Base-by-base conservation (phyloP, 768 basidiomycete genomes). In the Chlorophyllum brunneum region DNA sequence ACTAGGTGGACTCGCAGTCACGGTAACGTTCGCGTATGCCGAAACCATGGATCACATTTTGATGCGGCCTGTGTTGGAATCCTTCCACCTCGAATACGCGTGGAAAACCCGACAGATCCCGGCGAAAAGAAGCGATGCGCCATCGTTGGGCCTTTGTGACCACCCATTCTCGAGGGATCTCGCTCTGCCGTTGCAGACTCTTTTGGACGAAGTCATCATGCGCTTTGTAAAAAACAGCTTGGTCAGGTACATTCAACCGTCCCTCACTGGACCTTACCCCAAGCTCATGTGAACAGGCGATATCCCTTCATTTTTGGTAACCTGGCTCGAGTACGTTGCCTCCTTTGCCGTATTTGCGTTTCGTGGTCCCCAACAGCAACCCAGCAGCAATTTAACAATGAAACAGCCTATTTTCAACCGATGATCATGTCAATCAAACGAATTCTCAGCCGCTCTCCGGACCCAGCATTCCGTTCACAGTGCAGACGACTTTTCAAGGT, bases 301-400 rank as follows among this genome's bases (percentile, higher is more conserved):
- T 89, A 90, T 67, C 89, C 89, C 18, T 71, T 88, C 33, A 78
- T 90, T 51, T 92, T 91, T 63, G 89, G 89, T 2, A 65, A 73
- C 23, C 18, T 45, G 9, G 51, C 51, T 83, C 82, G 81, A 72
- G 75, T 61, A 75, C 76, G 71, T 88, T 85, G 70, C 49, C 65
- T 63, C 36, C 22, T 16, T 20, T 24, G 24, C 5, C 39, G 3
- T 15, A 9, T 27, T n/a, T 26, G 15, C 24, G 11, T 16, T n/a
- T 29, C 20, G 34, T 48, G 30, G 18, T 40, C 24, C 23, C 29
- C 53, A 29, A 48, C 33, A 43, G 30, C 46, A 23, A 45, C 30
- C 20, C 18, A 18, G n/a, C 42, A 88, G 85, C 80, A 79, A 71
- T 70, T 86, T 29, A 77, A 80, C 50, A 51, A 68, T 9, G 88